Percentiles rank a stretch among this genome's conserved stretches.
Evolutionary conservation across 306 rosid genomes (phyloP).

Genomic region (Sicyos edulis): DNA sequence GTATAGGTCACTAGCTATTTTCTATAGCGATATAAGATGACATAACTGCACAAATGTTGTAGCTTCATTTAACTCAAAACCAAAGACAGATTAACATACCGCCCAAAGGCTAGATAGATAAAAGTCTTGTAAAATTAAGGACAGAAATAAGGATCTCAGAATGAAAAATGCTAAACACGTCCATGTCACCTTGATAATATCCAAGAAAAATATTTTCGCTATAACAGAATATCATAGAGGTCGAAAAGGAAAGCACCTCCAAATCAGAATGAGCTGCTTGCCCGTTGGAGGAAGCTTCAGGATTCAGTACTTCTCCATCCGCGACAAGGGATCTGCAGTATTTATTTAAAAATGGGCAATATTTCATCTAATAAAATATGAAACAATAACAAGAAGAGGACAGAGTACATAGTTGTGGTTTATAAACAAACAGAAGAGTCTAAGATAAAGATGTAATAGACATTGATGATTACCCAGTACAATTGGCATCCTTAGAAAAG

Average conservation of each 20-base stretch:
- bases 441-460: background rate
- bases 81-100: background rate
- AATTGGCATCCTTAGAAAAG: conserved; percentile 41
- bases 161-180: background rate
- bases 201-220: background rate
- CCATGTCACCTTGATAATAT: background rate
- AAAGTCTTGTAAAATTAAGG: background rate
- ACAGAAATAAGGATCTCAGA: background rate
- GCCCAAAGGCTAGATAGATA: background rate
- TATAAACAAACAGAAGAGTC: background rate
- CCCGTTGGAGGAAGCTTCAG: conserved; percentile 38
- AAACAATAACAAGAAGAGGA: background rate
- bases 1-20: background rate
- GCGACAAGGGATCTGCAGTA: conserved; percentile 51
- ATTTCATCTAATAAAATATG: background rate
- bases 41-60: background rate
- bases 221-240: conserved; percentile 10
- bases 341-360: conserved; percentile 4
- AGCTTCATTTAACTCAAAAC: background rate
- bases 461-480: conserved; percentile 42
- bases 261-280: conserved; percentile 39
- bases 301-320: conserved; percentile 51
- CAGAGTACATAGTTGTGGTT: background rate
- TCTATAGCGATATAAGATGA: background rate
- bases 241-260: conserved; percentile 43